Percentiles rank a stretch among this genome's conserved stretches.
Evolutionary conservation across 2,329 filamentous ascomycete species (phyloP).

Genomic region (Diaporthe nobilis): DNA sequence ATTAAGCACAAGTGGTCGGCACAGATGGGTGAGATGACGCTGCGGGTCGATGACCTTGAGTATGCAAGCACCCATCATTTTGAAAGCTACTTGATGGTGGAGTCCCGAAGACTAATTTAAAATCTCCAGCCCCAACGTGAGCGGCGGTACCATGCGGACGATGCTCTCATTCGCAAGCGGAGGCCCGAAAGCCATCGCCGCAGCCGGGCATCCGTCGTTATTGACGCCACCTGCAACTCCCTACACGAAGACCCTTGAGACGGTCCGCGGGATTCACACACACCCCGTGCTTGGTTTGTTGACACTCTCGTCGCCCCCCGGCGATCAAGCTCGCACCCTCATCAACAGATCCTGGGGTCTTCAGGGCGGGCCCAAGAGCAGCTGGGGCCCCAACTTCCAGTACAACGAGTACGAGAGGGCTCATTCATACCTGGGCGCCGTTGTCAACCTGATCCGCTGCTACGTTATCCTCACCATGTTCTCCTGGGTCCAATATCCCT

Average conservation of each 20-base stretch:
- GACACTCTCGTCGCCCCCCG: slow-evolving; percentile 37
- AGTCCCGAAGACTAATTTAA: background rate
- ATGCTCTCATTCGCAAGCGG: slow-evolving; percentile 30
- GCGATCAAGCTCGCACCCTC: slow-evolving; percentile 39
- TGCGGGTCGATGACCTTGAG: background rate
- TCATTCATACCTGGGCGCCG: slow-evolving; percentile 36
- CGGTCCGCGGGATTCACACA: slow-evolving; percentile 31
- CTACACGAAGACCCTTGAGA: slow-evolving; percentile 25
- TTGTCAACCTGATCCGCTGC: slow-evolving; percentile 38
- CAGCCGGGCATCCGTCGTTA: slow-evolving; percentile 21
- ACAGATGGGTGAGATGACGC: slow-evolving; percentile 12
- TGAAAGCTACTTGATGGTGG: background rate
- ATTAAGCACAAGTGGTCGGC: slow-evolving; percentile 3
- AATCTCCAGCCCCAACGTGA: slow-evolving; percentile 19
- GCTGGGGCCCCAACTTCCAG: slow-evolving; percentile 41
- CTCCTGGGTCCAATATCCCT: slow-evolving; percentile 33
- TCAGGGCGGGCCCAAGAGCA: slow-evolving; percentile 36
- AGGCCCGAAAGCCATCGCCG: slow-evolving; percentile 28
- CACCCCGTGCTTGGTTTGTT: slow-evolving; percentile 38
- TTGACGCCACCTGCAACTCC: slow-evolving; percentile 20
- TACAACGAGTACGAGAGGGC: slow-evolving; percentile 42
- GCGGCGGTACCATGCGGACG: slow-evolving; percentile 23
- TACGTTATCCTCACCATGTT: slow-evolving; percentile 40
- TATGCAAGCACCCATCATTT: background rate
- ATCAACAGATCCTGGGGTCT: slow-evolving; percentile 40